Evolutionary conservation across 345 rosid genomes (phyloP).

Genomic region (thale cress (Arabidopsis thaliana)): DNA sequence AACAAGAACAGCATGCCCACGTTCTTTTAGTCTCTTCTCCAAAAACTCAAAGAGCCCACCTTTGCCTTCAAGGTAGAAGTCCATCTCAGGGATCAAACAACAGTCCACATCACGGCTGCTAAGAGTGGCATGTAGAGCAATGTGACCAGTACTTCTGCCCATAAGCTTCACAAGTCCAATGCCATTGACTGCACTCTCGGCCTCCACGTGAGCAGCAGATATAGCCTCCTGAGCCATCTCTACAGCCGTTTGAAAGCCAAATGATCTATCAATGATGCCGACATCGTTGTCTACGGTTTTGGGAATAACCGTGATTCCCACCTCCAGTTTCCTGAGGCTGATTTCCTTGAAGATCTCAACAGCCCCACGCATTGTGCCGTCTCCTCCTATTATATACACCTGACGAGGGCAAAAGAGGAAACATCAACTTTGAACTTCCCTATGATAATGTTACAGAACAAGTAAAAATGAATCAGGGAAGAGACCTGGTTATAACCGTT

Average conservation of each 20-base stretch:
- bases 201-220: conserved; percentile 85
- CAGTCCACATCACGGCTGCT: conserved; percentile 97
- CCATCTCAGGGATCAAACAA: conserved; percentile 78
- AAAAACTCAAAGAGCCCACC: conserved; percentile 84
- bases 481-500: conserved; percentile 67
- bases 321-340: conserved; percentile 50
- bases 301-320: conserved; percentile 73
- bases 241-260: conserved; percentile 93
- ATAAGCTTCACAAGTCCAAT: conserved; percentile 87
- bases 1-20: conserved; percentile 81
- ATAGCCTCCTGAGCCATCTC: conserved; percentile 93
- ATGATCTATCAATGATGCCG: conserved; percentile 84
- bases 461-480: too few species aligned
- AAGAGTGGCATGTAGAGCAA: conserved; percentile 80
- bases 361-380: conserved; percentile 89
- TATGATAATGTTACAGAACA: background rate
- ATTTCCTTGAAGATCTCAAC: conserved; percentile 69
- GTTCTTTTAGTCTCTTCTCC: conserved; percentile 52
- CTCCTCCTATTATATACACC: conserved; percentile 87
- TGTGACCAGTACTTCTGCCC: conserved; percentile 96
- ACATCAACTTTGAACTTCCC: background rate
- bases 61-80: conserved; percentile 71
- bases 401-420: conserved; percentile 26
- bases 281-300: conserved; percentile 90
- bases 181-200: conserved; percentile 92